Evolutionary conservation across 75 land plant species (phyloP), one percentile per base, ranked within the genome.

Genomic region (Adiantum capillusveneris): DNA sequence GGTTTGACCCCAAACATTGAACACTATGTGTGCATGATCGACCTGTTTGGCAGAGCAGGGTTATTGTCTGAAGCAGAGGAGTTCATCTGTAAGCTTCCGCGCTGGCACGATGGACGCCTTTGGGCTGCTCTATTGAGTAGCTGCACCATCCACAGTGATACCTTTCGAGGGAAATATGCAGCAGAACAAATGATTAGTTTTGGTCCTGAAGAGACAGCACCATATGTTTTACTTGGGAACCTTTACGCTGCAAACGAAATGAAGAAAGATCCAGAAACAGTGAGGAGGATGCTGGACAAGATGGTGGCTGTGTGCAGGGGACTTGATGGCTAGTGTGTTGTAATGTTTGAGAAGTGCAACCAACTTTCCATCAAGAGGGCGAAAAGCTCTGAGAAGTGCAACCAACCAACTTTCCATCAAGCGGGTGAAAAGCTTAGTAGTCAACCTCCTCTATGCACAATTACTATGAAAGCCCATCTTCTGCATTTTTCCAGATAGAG

Each of bases 11-110:
- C 73, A 21, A 44, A 63, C 42, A 57, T 65, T 22, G 69, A 70
- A 34, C 79, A 76, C 37, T 76, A 76, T 62, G 69, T 73, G 1
- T 76, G 79, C 79, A 70, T 76, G 65, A 65, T 77, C 27, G 70
- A 77, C 46, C 79, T 77, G 51, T 70, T 77, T 36, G 65, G 71
- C 20, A 27, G 75, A 44, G 66, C 80, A 22, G 75, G 71, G 28
- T 45, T 16, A 25, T 39, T 77, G 41, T 63, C 72, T 53, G 80
- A 77, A 21, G 63, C 63, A 22, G 39, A 67, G 13, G 54, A 58
- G 14, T 34, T 67, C 22, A 48, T 67, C 9, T n/a, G 28, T 13
- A 67, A 43, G 14, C 24, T 67, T 52, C 69, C 69, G 6, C 29
- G 21, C 18, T 31, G 36, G 13, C 50, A 68, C 0, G 39, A 16